These are phyloP conservation scores for Cunninghamia lanceolata DNA, from an alignment of 75 land plant genomes.

Conservation along the genomic window DNA sequence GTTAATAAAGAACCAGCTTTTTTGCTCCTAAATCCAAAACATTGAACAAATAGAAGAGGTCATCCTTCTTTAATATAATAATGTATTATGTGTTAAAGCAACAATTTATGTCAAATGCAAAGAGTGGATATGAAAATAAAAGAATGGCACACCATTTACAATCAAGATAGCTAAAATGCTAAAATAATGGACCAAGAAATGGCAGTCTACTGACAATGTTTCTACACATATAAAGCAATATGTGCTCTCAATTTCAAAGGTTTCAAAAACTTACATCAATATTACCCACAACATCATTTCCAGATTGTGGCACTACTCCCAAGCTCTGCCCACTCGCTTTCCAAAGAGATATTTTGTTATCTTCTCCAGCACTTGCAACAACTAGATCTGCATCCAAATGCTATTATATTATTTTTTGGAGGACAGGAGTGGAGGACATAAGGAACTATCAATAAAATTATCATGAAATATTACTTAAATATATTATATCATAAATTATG, in stretches of 20 bases:
- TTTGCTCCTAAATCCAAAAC: neutral
- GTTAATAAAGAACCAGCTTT: neutral
- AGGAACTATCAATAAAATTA: neutral
- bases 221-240: neutral
- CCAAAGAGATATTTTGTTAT: conserved; percentile 44
- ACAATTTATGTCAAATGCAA: neutral
- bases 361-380: conserved; percentile 54
- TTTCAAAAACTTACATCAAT: conserved; percentile 31
- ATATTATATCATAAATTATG: neutral
- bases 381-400: conserved; percentile 33
- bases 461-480: too few species aligned
- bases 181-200: neutral
- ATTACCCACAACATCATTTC: conserved; percentile 25
- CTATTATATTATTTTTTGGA: neutral
- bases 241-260: neutral
- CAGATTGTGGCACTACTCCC: conserved; percentile 32
- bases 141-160: neutral
- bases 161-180: neutral
- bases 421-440: neutral
- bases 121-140: neutral
- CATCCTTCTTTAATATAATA: neutral
- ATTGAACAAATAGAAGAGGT: neutral
- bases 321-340: conserved; percentile 28
- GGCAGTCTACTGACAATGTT: neutral
- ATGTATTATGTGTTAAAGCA: neutral